phyloP scores from a whole-genome alignment of 169 alveolate genomes.

The Amoebophrya sp. region DNA sequence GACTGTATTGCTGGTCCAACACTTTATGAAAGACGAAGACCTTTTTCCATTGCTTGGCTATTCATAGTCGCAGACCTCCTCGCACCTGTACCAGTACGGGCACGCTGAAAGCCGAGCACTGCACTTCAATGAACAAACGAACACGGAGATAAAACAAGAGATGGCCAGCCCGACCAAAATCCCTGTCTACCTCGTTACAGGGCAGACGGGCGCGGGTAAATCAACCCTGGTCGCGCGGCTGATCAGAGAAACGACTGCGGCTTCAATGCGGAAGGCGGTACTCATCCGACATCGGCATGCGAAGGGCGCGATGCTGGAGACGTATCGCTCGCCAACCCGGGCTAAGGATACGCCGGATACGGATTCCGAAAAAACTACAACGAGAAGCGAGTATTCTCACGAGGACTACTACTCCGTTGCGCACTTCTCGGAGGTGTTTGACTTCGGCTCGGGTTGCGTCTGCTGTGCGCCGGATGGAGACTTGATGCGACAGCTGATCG shows the following conservation, averaged over 20 bases:
- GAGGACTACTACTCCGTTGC: background rate
- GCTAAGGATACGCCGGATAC: no score
- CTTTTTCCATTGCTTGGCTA: no score
- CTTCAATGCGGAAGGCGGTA: background rate
- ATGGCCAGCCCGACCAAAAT: background rate
- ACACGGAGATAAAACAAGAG: no score
- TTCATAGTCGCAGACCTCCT: no score
- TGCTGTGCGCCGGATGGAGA: background rate
- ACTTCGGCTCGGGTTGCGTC: background rate
- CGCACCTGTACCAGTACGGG: no score
- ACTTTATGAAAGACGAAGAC: no score
- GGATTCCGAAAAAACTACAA: no score
- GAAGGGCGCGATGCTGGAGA: background rate
- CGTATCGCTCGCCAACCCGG: no score
- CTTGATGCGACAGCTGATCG: background rate
- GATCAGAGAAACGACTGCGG: background rate
- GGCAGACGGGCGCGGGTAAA: background rate
- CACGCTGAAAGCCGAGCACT: no score
- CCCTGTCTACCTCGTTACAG: background rate
- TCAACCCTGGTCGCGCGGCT: background rate
- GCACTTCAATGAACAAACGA: no score
- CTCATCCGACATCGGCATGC: background rate
- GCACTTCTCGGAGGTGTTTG: background rate
- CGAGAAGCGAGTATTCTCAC: no score
- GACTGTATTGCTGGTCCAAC: no score